Percentiles rank a stretch among this genome's conserved stretches.
These are phyloP conservation scores for Parathielavia appendiculata DNA, from an alignment of 495 filamentous ascomycete genomes.

Conservation along the genomic window DNA sequence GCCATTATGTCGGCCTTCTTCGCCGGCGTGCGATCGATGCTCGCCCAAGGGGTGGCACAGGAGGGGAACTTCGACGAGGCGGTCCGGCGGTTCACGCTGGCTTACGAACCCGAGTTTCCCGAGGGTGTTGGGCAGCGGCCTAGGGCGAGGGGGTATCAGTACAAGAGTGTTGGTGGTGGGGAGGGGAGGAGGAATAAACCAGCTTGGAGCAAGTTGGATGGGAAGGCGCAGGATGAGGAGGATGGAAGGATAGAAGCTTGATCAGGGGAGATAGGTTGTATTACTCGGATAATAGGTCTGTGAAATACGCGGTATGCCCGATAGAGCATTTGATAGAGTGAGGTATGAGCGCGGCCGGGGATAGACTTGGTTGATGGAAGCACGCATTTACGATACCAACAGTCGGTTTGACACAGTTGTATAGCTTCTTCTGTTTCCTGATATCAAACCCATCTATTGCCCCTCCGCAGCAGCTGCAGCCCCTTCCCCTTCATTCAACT, in stretches of 20 bases:
- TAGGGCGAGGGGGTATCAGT: conserved; percentile 79
- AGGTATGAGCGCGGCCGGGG: no score
- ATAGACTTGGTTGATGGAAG: no score
- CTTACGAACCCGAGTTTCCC: conserved; percentile 66
- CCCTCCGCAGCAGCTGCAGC: neutral
- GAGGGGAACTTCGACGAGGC: conserved; percentile 60
- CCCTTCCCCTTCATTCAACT: conserved; percentile 19
- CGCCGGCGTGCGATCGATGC: conserved; percentile 49
- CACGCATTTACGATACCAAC: no score
- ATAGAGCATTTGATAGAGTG: no score
- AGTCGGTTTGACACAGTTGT: no score
- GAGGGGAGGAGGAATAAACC: conserved; percentile 63
- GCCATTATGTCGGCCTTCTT: conserved; percentile 71
- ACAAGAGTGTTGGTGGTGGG: conserved; percentile 61
- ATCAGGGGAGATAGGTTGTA: neutral
- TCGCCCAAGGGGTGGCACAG: conserved; percentile 43
- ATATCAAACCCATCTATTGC: neutral
- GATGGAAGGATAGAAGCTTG: conserved; percentile 50
- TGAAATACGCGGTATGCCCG: no score
- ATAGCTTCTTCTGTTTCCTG: neutral
- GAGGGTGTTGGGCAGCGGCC: conserved; percentile 71
- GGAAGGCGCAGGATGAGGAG: conserved; percentile 28
- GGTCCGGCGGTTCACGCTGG: conserved; percentile 47
- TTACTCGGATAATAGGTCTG: no score
- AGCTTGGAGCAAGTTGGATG: conserved; percentile 50